phyloP scores from a whole-genome alignment of 2,329 filamentous ascomycete genomes.

The Sphaerulina vaccinii region DNA sequence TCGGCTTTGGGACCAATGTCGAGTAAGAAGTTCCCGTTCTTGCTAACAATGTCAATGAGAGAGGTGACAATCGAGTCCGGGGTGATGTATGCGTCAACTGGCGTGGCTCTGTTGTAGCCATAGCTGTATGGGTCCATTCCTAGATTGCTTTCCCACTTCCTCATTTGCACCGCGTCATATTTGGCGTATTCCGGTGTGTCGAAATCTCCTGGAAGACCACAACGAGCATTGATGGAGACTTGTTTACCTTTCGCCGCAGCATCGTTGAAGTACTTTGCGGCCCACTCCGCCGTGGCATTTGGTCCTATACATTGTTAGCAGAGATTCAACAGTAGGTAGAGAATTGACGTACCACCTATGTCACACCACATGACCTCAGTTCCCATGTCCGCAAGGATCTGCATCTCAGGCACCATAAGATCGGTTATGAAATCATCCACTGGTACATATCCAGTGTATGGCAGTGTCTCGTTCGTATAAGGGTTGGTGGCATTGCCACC shows the following conservation, averaged over 20 bases:
- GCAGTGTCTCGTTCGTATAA: slow-evolving; percentile 44
- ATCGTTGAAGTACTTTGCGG: slow-evolving; percentile 46
- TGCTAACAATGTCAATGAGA: slow-evolving; percentile 34
- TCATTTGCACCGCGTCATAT: slow-evolving; percentile 50
- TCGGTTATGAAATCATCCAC: slow-evolving; percentile 45
- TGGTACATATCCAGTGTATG: slow-evolving; percentile 47
- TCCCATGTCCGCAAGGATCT: slow-evolving; percentile 43
- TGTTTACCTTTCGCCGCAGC: slow-evolving; percentile 44
- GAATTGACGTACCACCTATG: slow-evolving; percentile 13
- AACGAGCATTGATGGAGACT: slow-evolving; percentile 58
- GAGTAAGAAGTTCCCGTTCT: slow-evolving; percentile 36
- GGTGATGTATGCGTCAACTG: slow-evolving; percentile 31
- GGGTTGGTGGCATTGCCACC: slow-evolving; percentile 47
- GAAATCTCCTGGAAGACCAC: slow-evolving; percentile 58
- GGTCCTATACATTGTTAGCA: no score
- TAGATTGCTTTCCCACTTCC: slow-evolving; percentile 61
- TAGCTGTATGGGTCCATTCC: slow-evolving; percentile 62
- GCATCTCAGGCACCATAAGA: slow-evolving; percentile 47
- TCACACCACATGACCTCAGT: slow-evolving; percentile 48
- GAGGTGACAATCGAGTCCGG: slow-evolving; percentile 28
- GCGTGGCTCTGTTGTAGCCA: slow-evolving; percentile 59
- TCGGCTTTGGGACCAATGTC: slow-evolving; percentile 51
- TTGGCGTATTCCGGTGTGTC: slow-evolving; percentile 60
- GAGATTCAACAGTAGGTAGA: no score
- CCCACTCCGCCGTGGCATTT: slow-evolving; percentile 35